Evolutionary conservation across 78 protist genomes (phyloP).

Genomic region (Monosiga brevicollis): DNA sequence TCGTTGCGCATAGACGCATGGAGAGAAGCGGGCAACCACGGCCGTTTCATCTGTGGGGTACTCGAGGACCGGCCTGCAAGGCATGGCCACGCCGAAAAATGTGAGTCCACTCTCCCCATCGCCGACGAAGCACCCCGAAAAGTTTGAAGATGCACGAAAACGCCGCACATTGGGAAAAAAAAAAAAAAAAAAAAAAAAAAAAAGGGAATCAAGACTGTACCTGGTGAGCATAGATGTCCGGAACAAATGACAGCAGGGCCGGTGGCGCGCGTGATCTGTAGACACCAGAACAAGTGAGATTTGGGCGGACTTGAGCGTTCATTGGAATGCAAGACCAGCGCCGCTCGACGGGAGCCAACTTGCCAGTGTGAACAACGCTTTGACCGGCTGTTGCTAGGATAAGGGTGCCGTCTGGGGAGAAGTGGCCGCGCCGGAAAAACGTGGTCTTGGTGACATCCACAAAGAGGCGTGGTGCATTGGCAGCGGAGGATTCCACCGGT

Average conservation of each 20-base stretch:
- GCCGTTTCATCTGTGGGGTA: no score
- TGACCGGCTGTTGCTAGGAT: not conserved
- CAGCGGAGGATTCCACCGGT: not conserved
- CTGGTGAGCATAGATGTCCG: not conserved
- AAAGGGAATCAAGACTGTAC: not conserved
- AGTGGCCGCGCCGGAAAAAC: conserved; percentile 12
- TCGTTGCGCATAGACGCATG: no score
- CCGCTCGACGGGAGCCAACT: not conserved
- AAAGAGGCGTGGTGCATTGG: not conserved
- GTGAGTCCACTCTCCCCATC: no score
- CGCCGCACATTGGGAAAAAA: no score
- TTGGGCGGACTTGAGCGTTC: not conserved
- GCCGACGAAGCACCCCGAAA: no score
- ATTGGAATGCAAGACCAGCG: not conserved
- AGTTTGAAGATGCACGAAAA: no score
- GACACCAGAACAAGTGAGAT: not conserved
- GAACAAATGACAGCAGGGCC: not conserved
- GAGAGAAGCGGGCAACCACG: no score
- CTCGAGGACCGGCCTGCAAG: no score
- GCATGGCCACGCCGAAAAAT: no score
- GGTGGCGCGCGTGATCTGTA: not conserved
- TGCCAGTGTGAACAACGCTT: not conserved
- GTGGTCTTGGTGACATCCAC: conserved; percentile 6
- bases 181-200: no score
- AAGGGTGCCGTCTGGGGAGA: conserved; percentile 6